Base-by-base conservation (phyloP, 2,329 filamentous ascomycete species). In the Scedosporium minutisporum region DNA sequence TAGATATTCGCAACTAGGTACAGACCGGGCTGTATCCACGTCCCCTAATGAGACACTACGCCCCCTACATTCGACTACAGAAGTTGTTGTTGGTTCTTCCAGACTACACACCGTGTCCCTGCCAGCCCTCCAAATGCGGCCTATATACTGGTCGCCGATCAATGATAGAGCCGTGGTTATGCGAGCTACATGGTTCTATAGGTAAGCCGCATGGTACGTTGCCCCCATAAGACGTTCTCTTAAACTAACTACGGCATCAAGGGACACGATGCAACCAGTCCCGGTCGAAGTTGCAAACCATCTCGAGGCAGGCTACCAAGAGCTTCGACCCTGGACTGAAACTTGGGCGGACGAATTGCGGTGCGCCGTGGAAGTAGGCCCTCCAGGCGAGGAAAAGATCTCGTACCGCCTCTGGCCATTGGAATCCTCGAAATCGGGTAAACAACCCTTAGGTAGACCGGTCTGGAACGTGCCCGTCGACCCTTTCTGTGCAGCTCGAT, bases 141-240 rank as follows among this genome's bases (percentile, higher is more conserved):
- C 95, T 0, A 97, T 97, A 64, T 99, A 99, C 72, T 99, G 95
- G 95, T 93, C 89, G 18, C 93, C 95, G 6, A 83, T 97, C 38
- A 92, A 96, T 69, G 95, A 97, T 70, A 84, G 96, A 38, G 88
- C 91, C 6, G 80, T 87, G 42, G 92, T 97, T 1, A 82, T 89
- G 63, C 83, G 95, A 66, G 92, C 90, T 0, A 97, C 93, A 0
- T 99, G 95, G 95, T 99, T 99, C 72, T 97, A 97, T 74, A 89
- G 89, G 76, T 82, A 70, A 63, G 73, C 65, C 1, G 10, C 29
- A 29, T 58, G 9, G n/a, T 12, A 29, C 14, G 10, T 27, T 4
- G 14, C 9, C 38, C 25, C 9, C 10, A 38, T 38, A 4, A n/a
- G 23, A 10, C 23, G 18, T n/a, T 21, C 7, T 7, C 48, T 29